Conservation (phyloP, 2,329 filamentous ascomycete genomes). For the Aspergillus ibericus region DNA sequence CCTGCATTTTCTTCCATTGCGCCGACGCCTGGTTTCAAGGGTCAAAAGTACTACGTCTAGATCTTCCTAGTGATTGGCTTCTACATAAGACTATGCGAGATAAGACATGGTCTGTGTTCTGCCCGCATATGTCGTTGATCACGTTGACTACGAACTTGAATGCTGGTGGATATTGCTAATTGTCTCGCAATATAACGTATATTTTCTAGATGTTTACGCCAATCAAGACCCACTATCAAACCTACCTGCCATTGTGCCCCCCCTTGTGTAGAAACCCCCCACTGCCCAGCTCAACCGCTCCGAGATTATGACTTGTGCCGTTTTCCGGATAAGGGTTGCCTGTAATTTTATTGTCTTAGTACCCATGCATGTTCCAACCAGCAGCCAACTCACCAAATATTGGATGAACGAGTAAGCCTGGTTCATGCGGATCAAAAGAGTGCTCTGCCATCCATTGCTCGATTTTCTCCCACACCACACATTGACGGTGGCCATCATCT, state of each 20-base stretch:
- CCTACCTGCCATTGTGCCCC: neutral
- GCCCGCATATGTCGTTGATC: too few species aligned
- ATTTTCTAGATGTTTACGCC: neutral
- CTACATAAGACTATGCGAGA: too few species aligned
- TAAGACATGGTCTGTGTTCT: too few species aligned
- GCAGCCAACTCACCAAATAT: neutral
- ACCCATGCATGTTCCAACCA: too few species aligned
- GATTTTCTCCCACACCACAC: constrained; percentile 2
- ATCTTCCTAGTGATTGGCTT: too few species aligned
- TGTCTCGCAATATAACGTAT: neutral
- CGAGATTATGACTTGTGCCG: neutral
- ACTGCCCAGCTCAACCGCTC: neutral
- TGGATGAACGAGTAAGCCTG: constrained; percentile 6
- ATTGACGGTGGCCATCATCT: constrained; percentile 3
- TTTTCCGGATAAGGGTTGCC: neutral
- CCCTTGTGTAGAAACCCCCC: neutral
- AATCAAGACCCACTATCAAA: too few species aligned
- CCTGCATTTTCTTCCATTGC: too few species aligned
- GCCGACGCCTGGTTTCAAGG: too few species aligned
- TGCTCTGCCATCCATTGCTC: constrained; percentile 3
- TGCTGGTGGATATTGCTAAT: too few species aligned
- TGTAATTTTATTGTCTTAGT: neutral
- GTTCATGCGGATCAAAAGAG: constrained; percentile 1
- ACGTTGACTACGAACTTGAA: too few species aligned
- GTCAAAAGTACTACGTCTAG: too few species aligned